Conservation (phyloP, 768 basidiomycete species). For the Suillus subluteus region DNA sequence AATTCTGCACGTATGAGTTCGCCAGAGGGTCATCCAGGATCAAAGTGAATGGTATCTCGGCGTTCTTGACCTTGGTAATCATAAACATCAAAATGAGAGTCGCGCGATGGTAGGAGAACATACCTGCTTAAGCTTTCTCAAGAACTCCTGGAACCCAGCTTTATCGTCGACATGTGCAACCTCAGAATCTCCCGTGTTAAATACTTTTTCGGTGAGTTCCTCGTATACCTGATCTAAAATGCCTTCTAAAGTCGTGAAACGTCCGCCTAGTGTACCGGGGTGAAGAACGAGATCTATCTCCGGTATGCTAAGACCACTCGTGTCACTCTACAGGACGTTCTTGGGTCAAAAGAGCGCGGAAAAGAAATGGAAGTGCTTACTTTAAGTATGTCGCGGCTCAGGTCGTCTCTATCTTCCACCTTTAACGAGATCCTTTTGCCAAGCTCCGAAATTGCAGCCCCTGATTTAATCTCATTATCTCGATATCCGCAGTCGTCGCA, state of each 20-base stretch:
- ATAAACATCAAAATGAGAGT: slow-evolving; percentile 12
- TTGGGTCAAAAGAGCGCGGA: neutral
- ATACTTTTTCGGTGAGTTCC: slow-evolving; percentile 87
- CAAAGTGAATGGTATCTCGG: slow-evolving; percentile 81
- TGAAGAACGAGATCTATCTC: slow-evolving; percentile 93
- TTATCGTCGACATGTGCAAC: slow-evolving; percentile 46
- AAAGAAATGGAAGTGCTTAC: slow-evolving; percentile 42
- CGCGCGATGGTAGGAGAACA: slow-evolving; percentile 21
- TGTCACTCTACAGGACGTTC: slow-evolving; percentile 72
- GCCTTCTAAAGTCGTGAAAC: slow-evolving; percentile 97
- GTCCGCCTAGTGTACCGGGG: slow-evolving; percentile 92
- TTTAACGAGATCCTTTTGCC: slow-evolving; percentile 91
- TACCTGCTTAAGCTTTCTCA: slow-evolving; percentile 75
- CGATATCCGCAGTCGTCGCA: slow-evolving; percentile 94
- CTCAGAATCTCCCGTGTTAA: slow-evolving; percentile 70
- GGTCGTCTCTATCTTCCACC: slow-evolving; percentile 91
- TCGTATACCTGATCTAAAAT: slow-evolving; percentile 93
- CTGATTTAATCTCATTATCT: slow-evolving; percentile 98
- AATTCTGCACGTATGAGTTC: slow-evolving; percentile 93
- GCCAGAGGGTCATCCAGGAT: slow-evolving; percentile 95
- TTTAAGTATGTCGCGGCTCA: slow-evolving; percentile 93
- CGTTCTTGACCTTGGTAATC: slow-evolving; percentile 67
- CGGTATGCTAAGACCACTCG: slow-evolving; percentile 85
- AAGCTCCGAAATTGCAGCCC: slow-evolving; percentile 82
- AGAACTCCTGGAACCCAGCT: slow-evolving; percentile 72